Evolutionary conservation across 2,329 filamentous ascomycete genomes (phyloP).

Genomic region (Arthrobotrys entomopaga): DNA sequence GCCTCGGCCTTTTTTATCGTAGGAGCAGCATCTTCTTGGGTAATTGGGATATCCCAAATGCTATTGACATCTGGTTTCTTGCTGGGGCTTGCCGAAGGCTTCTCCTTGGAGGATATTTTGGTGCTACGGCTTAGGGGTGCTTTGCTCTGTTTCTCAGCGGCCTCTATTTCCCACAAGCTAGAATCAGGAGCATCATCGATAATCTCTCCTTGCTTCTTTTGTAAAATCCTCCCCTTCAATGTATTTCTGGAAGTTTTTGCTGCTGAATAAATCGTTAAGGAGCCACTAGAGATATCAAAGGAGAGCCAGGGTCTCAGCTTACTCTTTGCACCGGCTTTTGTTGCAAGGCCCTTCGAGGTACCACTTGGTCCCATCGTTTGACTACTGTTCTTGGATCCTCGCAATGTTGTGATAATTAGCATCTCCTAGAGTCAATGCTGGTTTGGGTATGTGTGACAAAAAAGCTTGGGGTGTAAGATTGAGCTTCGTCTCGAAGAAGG

Average conservation of each 20-base stretch:
- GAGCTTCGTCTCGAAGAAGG: no score
- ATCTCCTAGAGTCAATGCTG: no score
- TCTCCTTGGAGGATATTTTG: background rate
- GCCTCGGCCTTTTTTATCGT: background rate
- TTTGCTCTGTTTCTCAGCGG: background rate
- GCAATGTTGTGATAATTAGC: no score
- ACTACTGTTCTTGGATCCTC: no score
- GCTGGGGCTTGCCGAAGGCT: background rate
- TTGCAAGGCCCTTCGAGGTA: no score
- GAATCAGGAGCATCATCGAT: constrained; percentile 27
- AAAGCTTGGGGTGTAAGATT: no score
- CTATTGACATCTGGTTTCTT: background rate
- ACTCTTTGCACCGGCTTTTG: background rate
- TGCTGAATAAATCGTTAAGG: no score
- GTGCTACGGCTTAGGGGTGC: no score
- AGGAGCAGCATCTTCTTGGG: constrained; percentile 8
- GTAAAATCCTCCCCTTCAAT: constrained; percentile 19
- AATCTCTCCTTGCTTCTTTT: constrained; percentile 10
- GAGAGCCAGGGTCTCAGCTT: background rate
- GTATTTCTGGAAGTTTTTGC: background rate
- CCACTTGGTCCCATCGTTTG: no score
- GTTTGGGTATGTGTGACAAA: no score
- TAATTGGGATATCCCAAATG: constrained; percentile 21
- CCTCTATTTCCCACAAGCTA: constrained; percentile 29
- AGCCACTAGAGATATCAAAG: no score